Base-by-base conservation (phyloP, 2,329 filamentous ascomycete genomes). In the Colletotrichum zoysiae region DNA sequence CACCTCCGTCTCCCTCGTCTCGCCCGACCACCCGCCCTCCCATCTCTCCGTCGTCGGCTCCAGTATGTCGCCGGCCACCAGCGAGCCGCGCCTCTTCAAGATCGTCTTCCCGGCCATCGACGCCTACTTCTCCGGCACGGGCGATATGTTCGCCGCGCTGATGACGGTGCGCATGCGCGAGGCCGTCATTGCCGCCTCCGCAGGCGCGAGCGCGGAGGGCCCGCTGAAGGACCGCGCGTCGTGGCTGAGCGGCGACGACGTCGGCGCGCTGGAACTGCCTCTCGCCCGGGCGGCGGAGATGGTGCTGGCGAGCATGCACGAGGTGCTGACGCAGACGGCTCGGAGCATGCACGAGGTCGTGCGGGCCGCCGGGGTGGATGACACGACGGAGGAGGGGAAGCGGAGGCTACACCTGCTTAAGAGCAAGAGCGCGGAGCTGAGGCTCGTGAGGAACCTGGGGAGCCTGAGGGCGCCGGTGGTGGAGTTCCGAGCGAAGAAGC, bases 111-210 rank as follows among this genome's bases (percentile, higher is more conserved):
- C 95, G 0, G 89, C 92, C 38, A 91, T 98, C 71, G 93, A 97
- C 79, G 93, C 95, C 82, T 97, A 96, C 86, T 99, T 98, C 83
- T 95, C 93, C 77, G 96, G 96, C 51, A 98, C 97, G 0, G 96
- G 96, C 58, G 96, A 99, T 84, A 98, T 99, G 95, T 98, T 99
- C 79, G 95, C 95, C 40, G 95, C 95, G 9, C 87, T 99, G 57
- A 95, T 94, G 79, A 90, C 97, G 1, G 93, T 93, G 51, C 91
- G 95, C 40, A 90, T 99, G 78, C 91, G 95, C 70, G 94, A 98
- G 84, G 95, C 94, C 35, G 92, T 94, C 1, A 82, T 84, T 64
- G 82, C 78, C 23, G 80, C 76, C 1, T 78, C 74, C 60, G 74
- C 77, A n/a, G 79, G 75, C 2, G 78, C 74, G 57, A 74, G 12